Percentiles rank a stretch among this genome's conserved stretches.
phyloP scores from a whole-genome alignment of 148 eudicot genomes.

The Oxyria digyna region DNA sequence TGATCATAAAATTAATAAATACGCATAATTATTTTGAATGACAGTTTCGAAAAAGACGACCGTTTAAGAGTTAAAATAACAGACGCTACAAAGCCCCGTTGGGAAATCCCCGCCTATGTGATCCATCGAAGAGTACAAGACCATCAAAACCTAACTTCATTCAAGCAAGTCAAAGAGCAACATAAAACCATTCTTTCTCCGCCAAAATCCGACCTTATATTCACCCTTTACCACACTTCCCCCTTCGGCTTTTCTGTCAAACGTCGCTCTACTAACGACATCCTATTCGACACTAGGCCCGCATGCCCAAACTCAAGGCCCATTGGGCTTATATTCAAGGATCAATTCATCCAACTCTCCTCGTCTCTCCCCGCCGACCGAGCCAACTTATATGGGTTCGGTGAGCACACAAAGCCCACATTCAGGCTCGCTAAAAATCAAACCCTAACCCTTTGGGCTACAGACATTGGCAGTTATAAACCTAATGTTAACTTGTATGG shows the following conservation, averaged over 20 bases:
- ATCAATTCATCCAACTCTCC: slow-evolving; percentile 29
- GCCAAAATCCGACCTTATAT: slow-evolving; percentile 46
- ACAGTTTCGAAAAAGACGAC: slow-evolving; percentile 44
- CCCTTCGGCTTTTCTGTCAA: slow-evolving; percentile 61
- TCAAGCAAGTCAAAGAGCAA: background rate
- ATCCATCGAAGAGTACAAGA: background rate
- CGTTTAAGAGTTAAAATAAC: slow-evolving; percentile 45
- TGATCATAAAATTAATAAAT: too few relatives aligned
- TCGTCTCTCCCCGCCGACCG: slow-evolving; percentile 23
- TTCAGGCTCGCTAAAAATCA: slow-evolving; percentile 25
- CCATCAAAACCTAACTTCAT: slow-evolving; percentile 6
- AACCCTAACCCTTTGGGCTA: slow-evolving; percentile 32
- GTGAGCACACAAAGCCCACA: slow-evolving; percentile 35
- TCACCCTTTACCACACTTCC: slow-evolving; percentile 52
- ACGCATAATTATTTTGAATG: background rate
- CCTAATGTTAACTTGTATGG: slow-evolving; percentile 32
- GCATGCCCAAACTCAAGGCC: slow-evolving; percentile 11
- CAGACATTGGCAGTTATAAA: slow-evolving; percentile 27
- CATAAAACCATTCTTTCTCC: slow-evolving; percentile 10
- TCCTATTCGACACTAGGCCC: slow-evolving; percentile 24
- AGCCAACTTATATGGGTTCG: slow-evolving; percentile 35
- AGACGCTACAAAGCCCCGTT: slow-evolving; percentile 35
- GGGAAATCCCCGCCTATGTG: slow-evolving; percentile 47
- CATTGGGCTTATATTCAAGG: slow-evolving; percentile 19
- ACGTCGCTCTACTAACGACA: slow-evolving; percentile 40